Percentiles rank a stretch among this genome's conserved stretches.
Evolutionary conservation across 2,329 filamentous ascomycete species (phyloP).

Genomic region (Coniella vitis): DNA sequence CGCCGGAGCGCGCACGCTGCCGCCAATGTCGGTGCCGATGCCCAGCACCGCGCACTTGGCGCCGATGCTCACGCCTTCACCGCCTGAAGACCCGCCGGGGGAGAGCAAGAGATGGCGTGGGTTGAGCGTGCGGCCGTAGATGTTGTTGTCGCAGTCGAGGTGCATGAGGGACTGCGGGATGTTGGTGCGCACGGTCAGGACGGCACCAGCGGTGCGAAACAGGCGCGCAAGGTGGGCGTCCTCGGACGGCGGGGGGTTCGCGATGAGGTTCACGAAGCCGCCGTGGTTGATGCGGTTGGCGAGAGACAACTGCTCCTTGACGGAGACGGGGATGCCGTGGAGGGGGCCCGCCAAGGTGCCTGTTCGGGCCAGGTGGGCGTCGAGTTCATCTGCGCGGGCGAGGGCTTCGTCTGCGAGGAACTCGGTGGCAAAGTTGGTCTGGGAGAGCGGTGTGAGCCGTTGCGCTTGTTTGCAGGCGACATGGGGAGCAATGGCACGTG

Average conservation of each 20-base stretch:
- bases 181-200: conserved; percentile 37
- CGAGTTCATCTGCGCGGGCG: conserved; percentile 31
- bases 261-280: conserved; percentile 28
- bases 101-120: conserved; percentile 32
- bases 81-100: conserved; percentile 36
- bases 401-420: conserved; percentile 36
- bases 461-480: background rate
- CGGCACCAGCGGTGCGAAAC: conserved; percentile 30
- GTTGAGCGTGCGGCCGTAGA: conserved; percentile 33
- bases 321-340: conserved; percentile 21
- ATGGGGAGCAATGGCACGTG: background rate
- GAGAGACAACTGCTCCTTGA: conserved; percentile 20
- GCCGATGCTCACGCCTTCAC: conserved; percentile 33
- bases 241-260: conserved; percentile 15
- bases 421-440: conserved; percentile 20
- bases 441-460: background rate
- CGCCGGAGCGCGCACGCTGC: conserved; percentile 13
- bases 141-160: conserved; percentile 29
- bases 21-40: conserved; percentile 10
- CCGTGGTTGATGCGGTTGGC: conserved; percentile 20
- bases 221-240: conserved; percentile 27
- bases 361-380: conserved; percentile 30
- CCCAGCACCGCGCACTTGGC: conserved; percentile 32
- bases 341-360: conserved; percentile 44
- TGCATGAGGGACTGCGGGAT: conserved; percentile 33